Base-by-base conservation (phyloP, 805 yeast species). In the Ogataea paradorogensis region DNA sequence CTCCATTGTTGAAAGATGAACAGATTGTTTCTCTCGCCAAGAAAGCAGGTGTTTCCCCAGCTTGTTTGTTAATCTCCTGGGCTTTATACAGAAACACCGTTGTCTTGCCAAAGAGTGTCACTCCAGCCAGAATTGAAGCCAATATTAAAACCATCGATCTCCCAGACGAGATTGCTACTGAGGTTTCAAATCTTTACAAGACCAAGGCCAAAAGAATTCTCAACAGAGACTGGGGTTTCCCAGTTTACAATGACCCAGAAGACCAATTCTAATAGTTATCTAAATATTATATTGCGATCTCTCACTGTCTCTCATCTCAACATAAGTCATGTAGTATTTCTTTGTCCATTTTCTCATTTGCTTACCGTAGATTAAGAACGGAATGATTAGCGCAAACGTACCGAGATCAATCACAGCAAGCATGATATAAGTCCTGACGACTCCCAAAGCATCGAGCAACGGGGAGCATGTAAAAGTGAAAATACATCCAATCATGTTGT, bases 391-490 rank as follows among this genome's bases (percentile, higher is more conserved):
- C 24, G 74, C 48, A 43, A 73, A 66, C 15, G 80, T 69, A n/a
- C 71, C 70, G 43, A 79, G 70, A 51, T 80, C 81, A 37, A 82
- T 63, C 4, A 71, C 75, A 2, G 84, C 83, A 50, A 80, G 63
- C 7, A 79, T 78, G 40, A 78, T 76, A 50, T 78, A 80, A 1
- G 84, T 76, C 47, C 76, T 70, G 30, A 73, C 69, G 33, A 74
- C 74, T 13, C 85, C 83, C 46, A 75, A 62, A 6, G 73, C 71
- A 24, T 66, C 78, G 18, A 80, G 56, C 80, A 84, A 76, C 16
- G 71, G 64, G 1, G 83, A 76, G 51, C 85, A 80, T 4, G 76
- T 70, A 56, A 81, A 81, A 0, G 86, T 80, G 58, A 81, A 81
- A 33, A 80, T 69, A 54, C 84, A 78, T 13, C 82, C 82, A 47